phyloP scores from a whole-genome alignment of 805 yeast species.

The Yarrowia bubula region DNA sequence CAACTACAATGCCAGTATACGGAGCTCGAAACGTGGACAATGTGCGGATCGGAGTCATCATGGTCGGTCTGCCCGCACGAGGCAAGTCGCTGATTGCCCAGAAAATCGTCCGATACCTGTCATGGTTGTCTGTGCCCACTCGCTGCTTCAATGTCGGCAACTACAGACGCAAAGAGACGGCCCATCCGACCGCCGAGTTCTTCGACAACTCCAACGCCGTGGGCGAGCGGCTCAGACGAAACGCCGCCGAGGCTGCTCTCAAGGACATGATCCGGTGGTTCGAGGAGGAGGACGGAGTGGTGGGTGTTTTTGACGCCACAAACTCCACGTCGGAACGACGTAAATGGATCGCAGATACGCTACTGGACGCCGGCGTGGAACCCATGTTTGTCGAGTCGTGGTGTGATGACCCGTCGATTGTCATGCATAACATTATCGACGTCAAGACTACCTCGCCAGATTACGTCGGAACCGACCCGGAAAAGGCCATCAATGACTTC shows the following conservation, averaged over 20 bases:
- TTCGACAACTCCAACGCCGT: slow-evolving; percentile 66
- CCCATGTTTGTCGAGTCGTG: slow-evolving; percentile 91
- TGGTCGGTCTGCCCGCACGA: slow-evolving; percentile 53
- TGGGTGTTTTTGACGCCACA: slow-evolving; percentile 92
- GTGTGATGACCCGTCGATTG: slow-evolving; percentile 79
- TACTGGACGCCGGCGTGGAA: slow-evolving; percentile 58
- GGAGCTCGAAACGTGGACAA: slow-evolving; percentile 26
- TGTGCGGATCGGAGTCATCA: slow-evolving; percentile 34
- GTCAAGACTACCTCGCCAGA: slow-evolving; percentile 87
- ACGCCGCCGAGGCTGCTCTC: slow-evolving; percentile 71
- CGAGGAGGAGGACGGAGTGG: slow-evolving; percentile 72
- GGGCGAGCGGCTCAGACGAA: slow-evolving; percentile 60
- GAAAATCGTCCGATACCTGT: slow-evolving; percentile 82
- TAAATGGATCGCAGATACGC: slow-evolving; percentile 50
- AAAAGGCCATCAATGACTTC: slow-evolving; percentile 70
- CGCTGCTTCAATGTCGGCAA: slow-evolving; percentile 86
- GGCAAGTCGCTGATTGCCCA: slow-evolving; percentile 95
- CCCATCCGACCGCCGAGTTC: slow-evolving; percentile 72
- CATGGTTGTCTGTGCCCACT: slow-evolving; percentile 87
- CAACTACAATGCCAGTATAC: slow-evolving; percentile 9
- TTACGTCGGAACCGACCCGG: slow-evolving; percentile 65
- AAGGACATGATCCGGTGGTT: slow-evolving; percentile 86
- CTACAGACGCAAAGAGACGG: slow-evolving; percentile 66
- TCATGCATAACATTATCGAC: slow-evolving; percentile 76
- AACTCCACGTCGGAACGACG: slow-evolving; percentile 78